Base-by-base conservation (phyloP, 1,139 yeast genomes). In the Trichomonascaceae sp. region DNA sequence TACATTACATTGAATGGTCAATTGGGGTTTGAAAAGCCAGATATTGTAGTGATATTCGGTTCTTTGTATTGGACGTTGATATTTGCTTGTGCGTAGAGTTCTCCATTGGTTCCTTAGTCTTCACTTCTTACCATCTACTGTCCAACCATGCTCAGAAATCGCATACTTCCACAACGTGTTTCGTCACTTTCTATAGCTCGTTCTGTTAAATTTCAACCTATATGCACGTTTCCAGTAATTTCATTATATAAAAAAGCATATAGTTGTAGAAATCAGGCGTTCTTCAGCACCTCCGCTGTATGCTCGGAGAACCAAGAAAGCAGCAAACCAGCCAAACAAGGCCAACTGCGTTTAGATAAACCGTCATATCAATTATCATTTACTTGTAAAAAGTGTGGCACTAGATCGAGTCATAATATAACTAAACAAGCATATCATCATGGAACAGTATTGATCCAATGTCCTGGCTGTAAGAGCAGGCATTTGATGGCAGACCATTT, bases 401-500 rank as follows among this genome's bases (percentile, higher is more conserved):
- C 87, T 7, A 74, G 98, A 55, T 88, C 96, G 0, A 82, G 91
- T 2, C 98, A 93, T 66, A 79, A 84, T 3, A 84, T 93, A 64
- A 87, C 96, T 17, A 91, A 90, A 62, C 98, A 93, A 69, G 91
- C 97, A 0, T 93, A 93, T 67, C 81, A 84, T 22, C 76, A 78
- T 27, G 99, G 99, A 1, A 84, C 96, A 0, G 96, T 93, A 2
- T 73, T 89, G 54, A 85, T 93, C 41, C 91, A 89, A 65, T 93
- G 98, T 66, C 98, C 98, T 0, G 87, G 90, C 10, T 91, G 99
- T 70, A 80, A 86, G 61, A 83, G 80, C 66, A 80, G 97, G 59
- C 99, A 93, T 66, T 74, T 93, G 64, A 91, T 93, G 53, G 96
- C 98, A 0, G 99, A 93, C 67, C 96, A 91, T 69, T 75, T 93